phyloP scores from a whole-genome alignment of 2,329 filamentous ascomycete species.

The Blastomyces emzantsi region DNA sequence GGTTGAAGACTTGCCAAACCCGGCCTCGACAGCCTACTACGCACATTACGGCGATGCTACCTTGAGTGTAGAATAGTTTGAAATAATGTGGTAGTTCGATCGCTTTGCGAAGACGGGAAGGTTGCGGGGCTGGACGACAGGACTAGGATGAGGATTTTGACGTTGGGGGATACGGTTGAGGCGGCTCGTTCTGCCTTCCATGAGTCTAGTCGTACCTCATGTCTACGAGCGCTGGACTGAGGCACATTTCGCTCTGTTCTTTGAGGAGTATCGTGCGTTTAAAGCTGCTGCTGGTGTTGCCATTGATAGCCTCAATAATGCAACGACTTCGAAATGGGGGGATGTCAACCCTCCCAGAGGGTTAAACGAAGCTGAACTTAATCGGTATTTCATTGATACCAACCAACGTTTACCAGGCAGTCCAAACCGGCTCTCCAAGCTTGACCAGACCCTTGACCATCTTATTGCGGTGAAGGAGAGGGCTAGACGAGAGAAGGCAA shows the following conservation, averaged over 20 bases:
- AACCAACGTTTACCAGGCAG: neutral
- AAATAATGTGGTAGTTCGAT: conserved; percentile 12
- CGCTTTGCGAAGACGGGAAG: conserved; percentile 6
- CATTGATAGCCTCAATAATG: no score
- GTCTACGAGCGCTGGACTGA: conserved; percentile 8
- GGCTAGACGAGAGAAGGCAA: neutral
- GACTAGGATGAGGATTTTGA: conserved; percentile 4
- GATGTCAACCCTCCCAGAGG: neutral
- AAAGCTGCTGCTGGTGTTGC: neutral
- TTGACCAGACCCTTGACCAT: neutral
- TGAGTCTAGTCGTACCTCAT: neutral
- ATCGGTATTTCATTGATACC: conserved; percentile 1
- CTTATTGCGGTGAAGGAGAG: neutral
- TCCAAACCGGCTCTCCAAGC: neutral
- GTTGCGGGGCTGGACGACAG: neutral
- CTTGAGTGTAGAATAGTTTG: conserved; percentile 8
- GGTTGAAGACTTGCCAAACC: conserved; percentile 1
- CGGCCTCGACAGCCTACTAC: conserved; percentile 8
- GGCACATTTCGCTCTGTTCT: conserved; percentile 11
- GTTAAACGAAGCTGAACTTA: neutral
- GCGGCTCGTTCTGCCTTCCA: conserved; percentile 3
- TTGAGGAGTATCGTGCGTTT: conserved; percentile 8
- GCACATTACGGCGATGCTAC: conserved; percentile 3
- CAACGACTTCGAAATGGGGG: neutral
- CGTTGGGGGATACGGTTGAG: neutral